A percentile compares a stretch with the other conserved stretches of the same genome.
Conservation (phyloP, 1,284 basidiomycete species). For the Pseudozyma sp. region DNA sequence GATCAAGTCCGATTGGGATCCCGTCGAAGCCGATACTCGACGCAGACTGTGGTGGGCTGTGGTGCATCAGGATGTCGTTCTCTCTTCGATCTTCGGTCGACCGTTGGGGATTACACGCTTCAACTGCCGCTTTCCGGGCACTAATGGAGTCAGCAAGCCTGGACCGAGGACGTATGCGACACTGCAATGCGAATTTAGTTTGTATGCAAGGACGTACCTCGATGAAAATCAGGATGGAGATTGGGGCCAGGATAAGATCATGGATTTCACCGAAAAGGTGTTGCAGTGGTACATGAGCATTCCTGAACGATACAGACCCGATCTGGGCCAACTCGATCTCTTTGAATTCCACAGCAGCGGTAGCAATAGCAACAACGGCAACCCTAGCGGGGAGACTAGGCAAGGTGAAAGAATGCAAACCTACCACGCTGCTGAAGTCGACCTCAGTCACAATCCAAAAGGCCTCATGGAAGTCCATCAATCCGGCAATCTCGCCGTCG, state of each 20-base stretch:
- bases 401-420: constrained; percentile 31
- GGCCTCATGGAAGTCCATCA: constrained; percentile 46
- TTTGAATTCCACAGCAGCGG: constrained; percentile 1
- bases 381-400: neutral
- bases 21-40: constrained; percentile 37
- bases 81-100: constrained; percentile 47
- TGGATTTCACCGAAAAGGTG: constrained; percentile 33
- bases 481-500: constrained; percentile 36
- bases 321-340: constrained; percentile 32
- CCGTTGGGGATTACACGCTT: constrained; percentile 42
- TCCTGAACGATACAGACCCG: constrained; percentile 33
- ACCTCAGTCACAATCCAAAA: constrained; percentile 40
- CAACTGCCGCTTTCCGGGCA: constrained; percentile 34
- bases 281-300: constrained; percentile 44
- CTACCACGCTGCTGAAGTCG: constrained; percentile 33
- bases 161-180: constrained; percentile 22
- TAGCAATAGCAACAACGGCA: too few relatives aligned
- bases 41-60: constrained; percentile 50
- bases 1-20: constrained; percentile 36
- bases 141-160: neutral
- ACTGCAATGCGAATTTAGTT: constrained; percentile 42
- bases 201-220: constrained; percentile 28
- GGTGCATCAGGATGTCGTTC: constrained; percentile 46
- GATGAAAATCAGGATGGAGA: constrained; percentile 45
- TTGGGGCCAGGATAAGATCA: constrained; percentile 38